A percentile compares a stretch with the other conserved stretches of the same genome.
Evolutionary conservation across 2,329 filamentous ascomycete genomes (phyloP).

Genomic region (Parastagonospora nodorum): DNA sequence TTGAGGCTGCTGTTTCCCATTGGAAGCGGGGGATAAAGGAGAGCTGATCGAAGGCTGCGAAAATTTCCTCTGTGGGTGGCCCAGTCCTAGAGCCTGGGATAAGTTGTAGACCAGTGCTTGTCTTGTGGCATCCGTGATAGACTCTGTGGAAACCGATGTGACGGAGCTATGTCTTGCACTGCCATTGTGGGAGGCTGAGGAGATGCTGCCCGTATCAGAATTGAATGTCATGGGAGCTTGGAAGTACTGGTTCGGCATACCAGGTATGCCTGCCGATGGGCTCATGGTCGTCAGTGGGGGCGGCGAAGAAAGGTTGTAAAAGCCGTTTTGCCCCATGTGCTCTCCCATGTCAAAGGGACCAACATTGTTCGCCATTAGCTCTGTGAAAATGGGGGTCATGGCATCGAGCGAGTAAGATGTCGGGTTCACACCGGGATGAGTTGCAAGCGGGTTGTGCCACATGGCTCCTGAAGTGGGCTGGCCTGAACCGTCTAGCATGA

Average conservation of each 20-base stretch:
- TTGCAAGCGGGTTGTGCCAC: conserved; percentile 60
- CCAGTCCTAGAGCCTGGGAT: conserved; percentile 62
- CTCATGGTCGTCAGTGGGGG: conserved; percentile 77
- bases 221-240: conserved; percentile 71
- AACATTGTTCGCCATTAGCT: conserved; percentile 68
- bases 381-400: conserved; percentile 74
- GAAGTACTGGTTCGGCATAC: conserved; percentile 64
- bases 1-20: conserved; percentile 47
- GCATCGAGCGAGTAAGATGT: conserved; percentile 78
- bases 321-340: conserved; percentile 70
- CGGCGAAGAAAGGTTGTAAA: conserved; percentile 74
- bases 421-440: conserved; percentile 67
- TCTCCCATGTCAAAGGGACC: conserved; percentile 77
- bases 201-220: conserved; percentile 66
- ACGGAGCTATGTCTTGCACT: conserved; percentile 66
- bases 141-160: conserved; percentile 65
- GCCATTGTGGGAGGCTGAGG: conserved; percentile 72
- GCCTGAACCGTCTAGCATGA: conserved; percentile 77
- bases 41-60: conserved; percentile 63
- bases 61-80: conserved; percentile 60
- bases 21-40: conserved; percentile 51
- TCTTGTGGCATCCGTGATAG: conserved; percentile 69
- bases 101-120: conserved; percentile 67
- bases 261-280: conserved; percentile 68
- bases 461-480: conserved; percentile 44